These are phyloP conservation scores for Colletotrichum lentis DNA, from an alignment of 2,329 filamentous ascomycete genomes.

Conservation along the genomic window DNA sequence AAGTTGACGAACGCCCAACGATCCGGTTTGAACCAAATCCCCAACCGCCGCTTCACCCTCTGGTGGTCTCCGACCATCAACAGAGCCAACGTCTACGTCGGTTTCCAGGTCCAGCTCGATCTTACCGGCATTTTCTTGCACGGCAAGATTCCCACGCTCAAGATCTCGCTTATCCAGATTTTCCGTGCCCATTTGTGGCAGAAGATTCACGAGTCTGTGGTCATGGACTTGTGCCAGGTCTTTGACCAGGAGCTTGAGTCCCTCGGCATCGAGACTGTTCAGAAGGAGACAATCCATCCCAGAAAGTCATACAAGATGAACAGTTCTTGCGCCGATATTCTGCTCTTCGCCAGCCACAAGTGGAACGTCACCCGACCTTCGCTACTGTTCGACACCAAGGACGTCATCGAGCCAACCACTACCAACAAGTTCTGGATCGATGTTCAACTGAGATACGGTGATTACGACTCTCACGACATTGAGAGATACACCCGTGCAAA, in stretches of 20 bases:
- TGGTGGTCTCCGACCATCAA: constrained; percentile 98
- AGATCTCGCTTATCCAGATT: constrained; percentile 98
- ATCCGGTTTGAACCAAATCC: constrained; percentile 97
- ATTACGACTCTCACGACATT: constrained; percentile 99
- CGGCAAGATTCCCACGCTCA: constrained; percentile 96
- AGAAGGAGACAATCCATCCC: constrained; percentile 99
- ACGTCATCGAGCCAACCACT: constrained; percentile 89
- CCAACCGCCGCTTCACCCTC: constrained; percentile 95
- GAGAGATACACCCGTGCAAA: constrained; percentile 97
- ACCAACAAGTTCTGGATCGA: constrained; percentile 99
- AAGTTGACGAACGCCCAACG: constrained; percentile 97
- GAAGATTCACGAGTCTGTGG: constrained; percentile 98
- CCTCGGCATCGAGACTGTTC: constrained; percentile 93
- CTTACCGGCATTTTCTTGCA: constrained; percentile 98
- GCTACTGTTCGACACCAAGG: constrained; percentile 93
- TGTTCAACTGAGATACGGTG: constrained; percentile 93
- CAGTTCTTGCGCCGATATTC: constrained; percentile 96
- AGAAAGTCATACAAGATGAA: constrained; percentile 99
- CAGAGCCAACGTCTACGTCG: constrained; percentile 95
- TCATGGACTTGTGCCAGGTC: constrained; percentile 98
- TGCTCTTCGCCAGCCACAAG: constrained; percentile 96
- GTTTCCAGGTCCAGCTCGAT: constrained; percentile 99
- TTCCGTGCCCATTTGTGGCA: constrained; percentile 99
- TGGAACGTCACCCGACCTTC: constrained; percentile 98
- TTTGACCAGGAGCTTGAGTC: constrained; percentile 98